These are phyloP conservation scores for Westerdykella aurantiaca DNA, from an alignment of 2,329 filamentous ascomycete genomes.

Conservation along the genomic window DNA sequence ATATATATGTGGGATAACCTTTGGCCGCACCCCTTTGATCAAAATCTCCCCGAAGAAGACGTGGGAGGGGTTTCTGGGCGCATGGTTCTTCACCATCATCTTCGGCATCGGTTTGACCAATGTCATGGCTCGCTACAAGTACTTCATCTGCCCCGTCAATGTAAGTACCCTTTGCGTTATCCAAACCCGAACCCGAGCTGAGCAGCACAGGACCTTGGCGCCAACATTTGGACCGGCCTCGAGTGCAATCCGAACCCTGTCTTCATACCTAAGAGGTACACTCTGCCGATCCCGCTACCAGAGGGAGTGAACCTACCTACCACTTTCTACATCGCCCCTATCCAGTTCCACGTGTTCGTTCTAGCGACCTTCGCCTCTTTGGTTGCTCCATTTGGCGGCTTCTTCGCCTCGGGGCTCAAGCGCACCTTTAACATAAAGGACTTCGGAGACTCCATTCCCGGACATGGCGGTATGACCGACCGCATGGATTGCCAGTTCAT, in stretches of 20 bases:
- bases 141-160: slow-evolving; percentile 97
- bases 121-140: slow-evolving; percentile 81
- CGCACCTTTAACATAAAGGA: slow-evolving; percentile 99
- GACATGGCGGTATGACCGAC: slow-evolving; percentile 96
- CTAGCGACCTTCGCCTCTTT: slow-evolving; percentile 92
- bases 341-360: slow-evolving; percentile 87
- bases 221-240: slow-evolving; percentile 86
- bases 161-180: slow-evolving; percentile 39
- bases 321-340: slow-evolving; percentile 72
- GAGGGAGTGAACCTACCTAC: slow-evolving; percentile 65
- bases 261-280: slow-evolving; percentile 73
- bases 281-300: slow-evolving; percentile 52
- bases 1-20: slow-evolving; percentile 95
- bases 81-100: slow-evolving; percentile 90
- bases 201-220: slow-evolving; percentile 64
- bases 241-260: slow-evolving; percentile 87
- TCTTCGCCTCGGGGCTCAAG: slow-evolving; percentile 96
- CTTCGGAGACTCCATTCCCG: slow-evolving; percentile 96
- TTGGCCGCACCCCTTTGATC: slow-evolving; percentile 93
- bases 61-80: slow-evolving; percentile 92
- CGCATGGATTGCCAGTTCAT: slow-evolving; percentile 99
- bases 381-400: slow-evolving; percentile 94
- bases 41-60: slow-evolving; percentile 99
- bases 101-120: slow-evolving; percentile 79
- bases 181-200: slow-evolving; percentile 2